Evolutionary conservation across 2,329 filamentous ascomycete species (phyloP), one percentile per base, ranked within the genome.

Genomic region (Fusarium oxysporum): DNA sequence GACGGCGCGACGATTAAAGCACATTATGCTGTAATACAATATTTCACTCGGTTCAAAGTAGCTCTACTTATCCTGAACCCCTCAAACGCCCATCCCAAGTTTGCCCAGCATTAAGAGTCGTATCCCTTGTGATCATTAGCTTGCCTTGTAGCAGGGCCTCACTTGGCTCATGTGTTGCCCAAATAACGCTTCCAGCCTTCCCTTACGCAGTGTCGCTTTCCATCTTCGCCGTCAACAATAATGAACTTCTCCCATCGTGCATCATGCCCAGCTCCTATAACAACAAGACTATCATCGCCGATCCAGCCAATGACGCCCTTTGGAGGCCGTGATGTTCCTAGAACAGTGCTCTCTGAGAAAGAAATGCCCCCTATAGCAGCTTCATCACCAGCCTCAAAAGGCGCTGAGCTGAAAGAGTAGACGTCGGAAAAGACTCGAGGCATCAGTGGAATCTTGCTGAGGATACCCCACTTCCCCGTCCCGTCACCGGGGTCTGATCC

Each of bases 291-390:
- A 28, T 90, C 85, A 71, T 97, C 93, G 72, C 90, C 87, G 14
- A 91, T 87, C 94, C 97, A 98, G 5, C 95, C 95, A 63, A 98
- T 88, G 12, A 96, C 84, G 0, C 96, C 96, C 80, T 97, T 97
- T 16, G 91, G 88, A 19, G 94, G 91, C 56, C 90, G 82, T 19
- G 84, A 83, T 21, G 85, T 87, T 5, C 86, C 86, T 13, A 89
- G 79, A 5, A 86, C 85, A 4, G 84, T 83, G 37, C 80, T 81
- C 35, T 85, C 85, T 6, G 83, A 82, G 64, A 84, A 81, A 1
- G 82, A 82, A 25, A 86, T 81, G 6, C 82, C 84, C 17, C 83
- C 85, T 43, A 84, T 82, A 48, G 85, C 79, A 33, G 87, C 84
- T 77, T 97, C 94, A 37, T 96, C 92, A 6, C 93, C 94, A 41